A percentile compares a stretch with the other conserved stretches of the same genome.
Evolutionary conservation across 306 rosid genomes (phyloP).

Genomic region (Acacia acuminata): DNA sequence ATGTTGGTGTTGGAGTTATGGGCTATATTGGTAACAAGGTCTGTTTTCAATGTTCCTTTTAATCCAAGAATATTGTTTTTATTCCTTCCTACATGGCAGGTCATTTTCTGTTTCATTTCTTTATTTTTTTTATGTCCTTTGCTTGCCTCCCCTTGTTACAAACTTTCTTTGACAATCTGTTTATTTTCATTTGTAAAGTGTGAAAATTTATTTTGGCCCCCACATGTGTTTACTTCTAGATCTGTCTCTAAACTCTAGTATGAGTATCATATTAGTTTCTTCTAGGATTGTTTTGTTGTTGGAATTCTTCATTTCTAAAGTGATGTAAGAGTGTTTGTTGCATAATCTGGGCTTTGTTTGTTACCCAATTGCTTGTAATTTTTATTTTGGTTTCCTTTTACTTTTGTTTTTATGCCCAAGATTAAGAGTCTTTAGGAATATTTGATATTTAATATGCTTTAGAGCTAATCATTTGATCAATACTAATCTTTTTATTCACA

Average conservation of each 20-base stretch:
- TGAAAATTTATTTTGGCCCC: no score
- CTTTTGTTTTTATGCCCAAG: constrained; percentile 15
- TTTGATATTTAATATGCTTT: background rate
- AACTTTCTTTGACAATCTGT: background rate
- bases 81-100: background rate
- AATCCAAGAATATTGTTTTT: constrained; percentile 2
- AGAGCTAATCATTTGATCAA: constrained; percentile 11
- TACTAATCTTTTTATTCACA: constrained; percentile 21
- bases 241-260: no score
- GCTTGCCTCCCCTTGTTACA: background rate
- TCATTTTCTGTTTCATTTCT: constrained; percentile 11
- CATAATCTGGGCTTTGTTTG: background rate
- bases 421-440: background rate
- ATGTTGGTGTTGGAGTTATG: constrained; percentile 97
- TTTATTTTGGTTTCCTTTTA: constrained; percentile 12
- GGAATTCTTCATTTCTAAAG: background rate
- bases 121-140: background rate
- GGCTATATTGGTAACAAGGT: constrained; percentile 99
- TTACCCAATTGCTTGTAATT: background rate
- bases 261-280: background rate
- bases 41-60: constrained; percentile 41
- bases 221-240: no score
- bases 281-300: background rate
- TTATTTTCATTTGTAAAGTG: background rate
- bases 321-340: background rate